These are phyloP conservation scores for Brassica balearica DNA, from an alignment of 441 rosid species.

Conservation along the genomic window DNA sequence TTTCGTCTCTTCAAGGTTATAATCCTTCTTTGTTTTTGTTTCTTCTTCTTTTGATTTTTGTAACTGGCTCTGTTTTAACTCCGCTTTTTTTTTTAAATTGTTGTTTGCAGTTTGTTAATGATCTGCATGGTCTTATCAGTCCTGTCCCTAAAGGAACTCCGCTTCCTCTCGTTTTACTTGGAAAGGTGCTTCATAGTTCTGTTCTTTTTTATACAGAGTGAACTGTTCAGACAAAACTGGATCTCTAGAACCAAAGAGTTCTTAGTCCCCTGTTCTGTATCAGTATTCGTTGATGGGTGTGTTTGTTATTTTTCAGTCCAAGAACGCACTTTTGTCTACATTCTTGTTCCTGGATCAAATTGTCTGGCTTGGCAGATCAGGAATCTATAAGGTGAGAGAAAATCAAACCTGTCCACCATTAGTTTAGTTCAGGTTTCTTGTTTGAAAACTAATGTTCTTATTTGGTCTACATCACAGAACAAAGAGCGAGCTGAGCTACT, in stretches of 20 bases:
- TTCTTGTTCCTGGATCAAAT: constrained; percentile 94
- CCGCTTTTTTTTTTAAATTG: no score
- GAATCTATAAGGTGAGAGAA: constrained; percentile 76
- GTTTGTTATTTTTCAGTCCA: constrained; percentile 61
- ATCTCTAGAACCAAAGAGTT: neutral
- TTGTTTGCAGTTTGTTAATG: constrained; percentile 87
- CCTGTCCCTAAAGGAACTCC: constrained; percentile 93
- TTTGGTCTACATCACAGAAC: constrained; percentile 66
- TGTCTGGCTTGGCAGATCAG: constrained; percentile 88
- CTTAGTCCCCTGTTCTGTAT: neutral
- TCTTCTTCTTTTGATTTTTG: neutral
- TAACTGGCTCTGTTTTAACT: constrained; percentile 19
- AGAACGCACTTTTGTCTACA: constrained; percentile 80
- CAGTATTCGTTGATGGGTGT: neutral
- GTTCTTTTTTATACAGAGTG: constrained; percentile 40
- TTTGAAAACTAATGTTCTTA: no score
- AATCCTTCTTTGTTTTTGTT: neutral
- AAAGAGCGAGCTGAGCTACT: constrained; percentile 85
- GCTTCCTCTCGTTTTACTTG: constrained; percentile 77
- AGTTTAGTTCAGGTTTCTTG: neutral
- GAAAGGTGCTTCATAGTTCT: constrained; percentile 63
- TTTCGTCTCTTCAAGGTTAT: constrained; percentile 89
- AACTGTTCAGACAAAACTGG: no score
- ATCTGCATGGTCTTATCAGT: constrained; percentile 80
- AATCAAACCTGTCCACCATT: neutral